These are phyloP conservation scores for Pseudevernia furfuracea DNA, from an alignment of 495 filamentous ascomycete species.

Conservation along the genomic window DNA sequence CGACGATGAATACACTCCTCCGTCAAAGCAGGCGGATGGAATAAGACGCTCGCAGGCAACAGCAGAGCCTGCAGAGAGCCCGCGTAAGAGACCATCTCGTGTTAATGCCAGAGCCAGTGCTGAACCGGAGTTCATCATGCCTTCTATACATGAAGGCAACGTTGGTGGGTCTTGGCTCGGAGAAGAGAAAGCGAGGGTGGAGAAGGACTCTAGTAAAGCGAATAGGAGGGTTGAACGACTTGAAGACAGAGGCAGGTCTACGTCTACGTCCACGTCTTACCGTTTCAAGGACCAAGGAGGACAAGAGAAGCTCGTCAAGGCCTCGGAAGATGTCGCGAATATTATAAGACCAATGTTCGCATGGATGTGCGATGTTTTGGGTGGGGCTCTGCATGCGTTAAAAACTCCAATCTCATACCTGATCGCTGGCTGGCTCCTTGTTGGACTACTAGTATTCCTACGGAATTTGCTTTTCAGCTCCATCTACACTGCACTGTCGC, in stretches of 20 bases:
- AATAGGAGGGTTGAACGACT: constrained; percentile 10
- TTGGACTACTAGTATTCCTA: constrained; percentile 41
- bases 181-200: constrained; percentile 18
- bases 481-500: constrained; percentile 46
- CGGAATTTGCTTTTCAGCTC: constrained; percentile 46
- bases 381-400: constrained; percentile 41
- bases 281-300: constrained; percentile 6
- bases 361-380: constrained; percentile 45
- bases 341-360: constrained; percentile 29
- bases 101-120: constrained; percentile 24
- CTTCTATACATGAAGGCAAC: constrained; percentile 33
- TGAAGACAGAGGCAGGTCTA: neutral
- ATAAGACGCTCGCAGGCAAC: constrained; percentile 13
- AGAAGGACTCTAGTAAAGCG: constrained; percentile 11
- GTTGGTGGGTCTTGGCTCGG: constrained; percentile 31
- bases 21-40: constrained; percentile 10
- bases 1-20: constrained; percentile 24
- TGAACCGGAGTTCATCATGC: constrained; percentile 45
- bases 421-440: constrained; percentile 44
- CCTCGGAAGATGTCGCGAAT: constrained; percentile 1
- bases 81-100: constrained; percentile 23
- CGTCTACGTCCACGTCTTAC: neutral
- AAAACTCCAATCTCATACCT: constrained; percentile 50
- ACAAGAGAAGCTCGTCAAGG: constrained; percentile 5
- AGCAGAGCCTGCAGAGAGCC: constrained; percentile 15